These are phyloP conservation scores for Solanum virginianum DNA, from an alignment of 257 asterid genomes.

Conservation along the genomic window DNA sequence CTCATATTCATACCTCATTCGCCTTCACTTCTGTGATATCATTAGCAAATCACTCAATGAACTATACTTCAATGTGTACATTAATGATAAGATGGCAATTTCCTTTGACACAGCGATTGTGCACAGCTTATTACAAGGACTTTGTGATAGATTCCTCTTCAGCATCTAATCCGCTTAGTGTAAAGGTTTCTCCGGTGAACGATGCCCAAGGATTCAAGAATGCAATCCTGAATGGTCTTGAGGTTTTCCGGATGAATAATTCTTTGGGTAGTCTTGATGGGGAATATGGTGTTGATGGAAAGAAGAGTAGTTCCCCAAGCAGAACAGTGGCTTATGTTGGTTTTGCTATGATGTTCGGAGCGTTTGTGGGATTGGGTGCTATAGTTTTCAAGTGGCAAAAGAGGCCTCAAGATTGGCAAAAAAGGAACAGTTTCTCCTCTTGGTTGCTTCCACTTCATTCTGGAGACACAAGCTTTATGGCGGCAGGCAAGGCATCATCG, in stretches of 20 bases:
- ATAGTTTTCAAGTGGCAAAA: constrained; percentile 93
- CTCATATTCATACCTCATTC: constrained; percentile 54
- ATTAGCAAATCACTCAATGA: constrained; percentile 68
- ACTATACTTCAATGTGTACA: constrained; percentile 74
- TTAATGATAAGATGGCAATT: constrained; percentile 51
- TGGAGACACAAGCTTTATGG: constrained; percentile 37
- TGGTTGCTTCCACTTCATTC: constrained; percentile 78
- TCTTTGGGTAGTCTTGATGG: constrained; percentile 36
- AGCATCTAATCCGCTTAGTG: constrained; percentile 11
- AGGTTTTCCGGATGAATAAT: constrained; percentile 28
- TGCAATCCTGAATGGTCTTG: constrained; percentile 34
- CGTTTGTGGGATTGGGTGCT: constrained; percentile 78
- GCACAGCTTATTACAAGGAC: constrained; percentile 26
- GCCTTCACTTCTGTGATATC: constrained; percentile 79
- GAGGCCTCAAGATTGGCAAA: constrained; percentile 85
- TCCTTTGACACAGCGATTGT: constrained; percentile 19
- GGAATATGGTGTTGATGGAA: constrained; percentile 26
- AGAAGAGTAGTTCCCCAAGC: constrained; percentile 8
- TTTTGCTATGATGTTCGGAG: constrained; percentile 94
- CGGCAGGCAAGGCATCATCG: constrained; percentile 31
- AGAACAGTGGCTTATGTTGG: constrained; percentile 78
- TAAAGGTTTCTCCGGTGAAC: constrained; percentile 29
- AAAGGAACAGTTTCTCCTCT: constrained; percentile 70
- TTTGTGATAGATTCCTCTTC: constrained; percentile 26
- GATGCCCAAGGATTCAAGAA: constrained; percentile 21